Base-by-base conservation (phyloP, 169 alveolate species). In the Plasmodium coatneyi region DNA sequence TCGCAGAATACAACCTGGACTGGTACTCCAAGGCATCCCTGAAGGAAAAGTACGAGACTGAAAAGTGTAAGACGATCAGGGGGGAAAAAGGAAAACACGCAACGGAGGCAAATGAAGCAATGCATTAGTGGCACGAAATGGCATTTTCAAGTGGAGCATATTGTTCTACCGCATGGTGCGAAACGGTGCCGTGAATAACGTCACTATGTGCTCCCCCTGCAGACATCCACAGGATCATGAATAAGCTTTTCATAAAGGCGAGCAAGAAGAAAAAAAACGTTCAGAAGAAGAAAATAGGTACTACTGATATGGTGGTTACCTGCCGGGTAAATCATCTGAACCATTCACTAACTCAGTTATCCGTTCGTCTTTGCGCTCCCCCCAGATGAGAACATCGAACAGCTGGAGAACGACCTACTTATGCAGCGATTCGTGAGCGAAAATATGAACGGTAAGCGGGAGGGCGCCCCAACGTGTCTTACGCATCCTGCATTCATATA, bases 341-440 rank as follows among this genome's bases (percentile, higher is more conserved):
- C n/a, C 4, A 0, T 19, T 60, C 72, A 22, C 0, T 16, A n/a
- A 60, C 2, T 7, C 12, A 60, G 4, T 10, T 30, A 30, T 49
- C 43, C 78, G 19, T 49, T 46, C 32, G 34, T 39, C 49, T 1
- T 22, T 16, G 1, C 39, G 28, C 12, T 49, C 16, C 6, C 5
- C 22, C 16, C 46, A 84, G 92, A 84, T 71, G 79, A 22, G n/a
- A 84, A 46, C 19, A 84, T 84, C n/a, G 60, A 74, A n/a, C 79
- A 84, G 19, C 84, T 84, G n/a, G 92, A 84, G 41, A 46, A 46
- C 14, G 92, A 84, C 43, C 78, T 84, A 16, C n/a, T 84, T 25
- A 30, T 84, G 79, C 92, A 84, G 28, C n/a, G 81, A 43, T 84
- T 84, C 39, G 80, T 84, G 19, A 84, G 32, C 43, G 92, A 84